phyloP scores from a whole-genome alignment of 2,329 filamentous ascomycete species.

The Colletotrichum cordylinicola region DNA sequence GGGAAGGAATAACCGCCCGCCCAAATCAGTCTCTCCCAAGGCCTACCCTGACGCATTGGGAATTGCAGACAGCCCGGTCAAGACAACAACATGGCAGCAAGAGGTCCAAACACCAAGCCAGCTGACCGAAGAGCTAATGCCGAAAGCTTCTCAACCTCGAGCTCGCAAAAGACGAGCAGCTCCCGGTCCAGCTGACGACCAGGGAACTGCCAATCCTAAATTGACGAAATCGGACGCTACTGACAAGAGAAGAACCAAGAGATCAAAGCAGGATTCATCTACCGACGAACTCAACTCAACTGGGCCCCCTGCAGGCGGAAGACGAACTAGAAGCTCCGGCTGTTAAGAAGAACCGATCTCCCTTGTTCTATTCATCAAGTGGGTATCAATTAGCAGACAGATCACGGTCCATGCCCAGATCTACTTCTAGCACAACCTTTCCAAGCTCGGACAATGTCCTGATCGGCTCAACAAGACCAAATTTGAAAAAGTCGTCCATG shows the following conservation, averaged over 20 bases:
- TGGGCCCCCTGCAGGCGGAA: not conserved
- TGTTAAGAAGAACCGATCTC: too few species aligned
- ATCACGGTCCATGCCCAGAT: conserved; percentile 36
- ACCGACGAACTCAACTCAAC: not conserved
- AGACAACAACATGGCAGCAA: not conserved
- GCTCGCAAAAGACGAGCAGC: not conserved
- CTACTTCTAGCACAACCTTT: conserved; percentile 44
- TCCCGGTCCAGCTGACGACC: not conserved
- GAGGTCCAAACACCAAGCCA: not conserved
- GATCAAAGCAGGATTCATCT: not conserved
- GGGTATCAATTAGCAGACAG: conserved; percentile 5
- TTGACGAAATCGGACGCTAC: not conserved
- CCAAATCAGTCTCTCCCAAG: not conserved
- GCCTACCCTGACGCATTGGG: not conserved
- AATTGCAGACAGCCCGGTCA: not conserved
- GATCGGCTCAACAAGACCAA: conserved; percentile 53
- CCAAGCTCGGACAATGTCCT: conserved; percentile 52
- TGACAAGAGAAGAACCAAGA: not conserved
- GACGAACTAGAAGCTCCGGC: not conserved
- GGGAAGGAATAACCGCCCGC: not conserved
- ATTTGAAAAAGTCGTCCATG: conserved; percentile 50
- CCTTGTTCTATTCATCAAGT: not conserved
- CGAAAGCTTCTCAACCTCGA: not conserved
- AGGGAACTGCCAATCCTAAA: not conserved
- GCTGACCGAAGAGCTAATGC: not conserved